Base-by-base conservation (phyloP, 345 rosid species). In the Balakata baccata region DNA sequence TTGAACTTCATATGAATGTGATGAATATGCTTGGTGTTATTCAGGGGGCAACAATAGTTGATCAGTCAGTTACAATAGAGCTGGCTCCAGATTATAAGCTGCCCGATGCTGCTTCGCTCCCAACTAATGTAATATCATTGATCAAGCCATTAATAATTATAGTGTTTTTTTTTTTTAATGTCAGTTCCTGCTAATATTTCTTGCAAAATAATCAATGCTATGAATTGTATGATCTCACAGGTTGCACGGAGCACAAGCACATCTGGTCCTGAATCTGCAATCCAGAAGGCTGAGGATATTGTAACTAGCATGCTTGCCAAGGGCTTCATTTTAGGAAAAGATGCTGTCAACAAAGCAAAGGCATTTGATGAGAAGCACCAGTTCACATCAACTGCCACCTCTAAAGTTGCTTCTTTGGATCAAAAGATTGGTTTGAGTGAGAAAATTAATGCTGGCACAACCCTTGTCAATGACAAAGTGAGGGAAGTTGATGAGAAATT, bases 281-380 rank as follows among this genome's bases (percentile, higher is more conserved):
- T 77, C 67, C 80, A 77, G n/a, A 77, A 77, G 80, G 80, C 80
- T 14, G 80, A 77, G 67, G 80, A 77, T 41, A 75, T 77, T 23
- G 80, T 77, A 25, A 77, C 69, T 34, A 66, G 63, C 72, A 77
- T 77, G 80, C 73, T 77, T 17, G 80, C 80, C 22, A 77, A 72
- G 46, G 80, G 80, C 68, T 77, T 77, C 76, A 66, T 66, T 52
- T 62, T 77, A 8, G 76, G 80, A 66, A 77, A 77, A 59, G 80
- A 72, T 60, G 80, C 80, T 3, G 38, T 77, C 63, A 61, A 52
- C 56, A 72, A 60, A 50, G 80, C 80, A n/a, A 77, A 68, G 76
- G 52, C 80, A 23, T 72, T 77, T 51, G 80, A 77, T 34, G 80
- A 77, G 64, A 77, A 77, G 62, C 80, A 56, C 59, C 45, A 51